Evolutionary conservation across 2,329 filamentous ascomycete species (phyloP), one percentile per base, ranked within the genome.

Genomic region (Aspergillus vadensis): DNA sequence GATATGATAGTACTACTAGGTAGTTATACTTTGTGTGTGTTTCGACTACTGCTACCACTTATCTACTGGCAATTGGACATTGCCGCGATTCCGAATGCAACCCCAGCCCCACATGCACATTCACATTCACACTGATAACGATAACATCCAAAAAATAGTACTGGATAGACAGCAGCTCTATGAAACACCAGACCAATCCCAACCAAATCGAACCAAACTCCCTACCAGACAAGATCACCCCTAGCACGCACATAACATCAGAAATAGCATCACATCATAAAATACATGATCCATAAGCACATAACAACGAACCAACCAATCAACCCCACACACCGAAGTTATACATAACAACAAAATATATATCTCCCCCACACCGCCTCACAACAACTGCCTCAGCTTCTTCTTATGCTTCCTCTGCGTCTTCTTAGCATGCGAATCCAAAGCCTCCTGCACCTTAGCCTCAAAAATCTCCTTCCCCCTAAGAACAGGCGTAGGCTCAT

Each of bases 351-450:
- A 58, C 30, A 51, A 15, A 17, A 14, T 14, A 47, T 41, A 49
- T 12, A 52, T 27, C 23, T 36, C 12, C 32, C 32, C 32, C 12
- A 14, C 32, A 36, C 12, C 12, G 5, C 10, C 32, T 36, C 32
- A 36, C 32, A 36, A 36, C 10, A 14, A 14, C 10, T 36, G 32
- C 57, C 44, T 57, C 44, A 57, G 55, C 60, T 50, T 61, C 55
- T 63, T 60, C 44, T 52, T 59, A 36, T 66, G 64, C 15, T 61
- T 62, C 23, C 61, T 67, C 30, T 60, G 66, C 59, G 62, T 68
- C 23, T 67, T 63, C 32, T 66, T 69, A 58, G 70, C 75, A 23
- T 69, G 68, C 58, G 67, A 63, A 58, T 76, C 72, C 23, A 77
- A 62, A 9, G 69, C 67, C 44, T 65, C 69, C 41, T 69, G 64